phyloP scores from a whole-genome alignment of 352 stramenopile species.

The Phytophthora palmivora region DNA sequence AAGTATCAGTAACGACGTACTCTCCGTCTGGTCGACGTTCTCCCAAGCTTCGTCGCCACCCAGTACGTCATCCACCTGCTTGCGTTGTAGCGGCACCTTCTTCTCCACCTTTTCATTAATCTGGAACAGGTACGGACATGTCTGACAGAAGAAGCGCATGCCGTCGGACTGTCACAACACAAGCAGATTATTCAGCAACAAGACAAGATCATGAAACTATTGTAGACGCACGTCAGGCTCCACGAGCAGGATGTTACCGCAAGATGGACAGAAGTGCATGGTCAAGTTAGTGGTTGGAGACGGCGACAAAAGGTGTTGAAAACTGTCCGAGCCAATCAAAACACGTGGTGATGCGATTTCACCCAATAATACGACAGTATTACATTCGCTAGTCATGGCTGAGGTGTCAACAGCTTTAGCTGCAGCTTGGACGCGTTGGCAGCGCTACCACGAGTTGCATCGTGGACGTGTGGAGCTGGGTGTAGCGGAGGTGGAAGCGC shows the following conservation, averaged over 20 bases:
- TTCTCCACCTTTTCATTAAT: slow-evolving; percentile 91
- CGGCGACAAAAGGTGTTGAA: slow-evolving; percentile 2
- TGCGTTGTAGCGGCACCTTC: slow-evolving; percentile 92
- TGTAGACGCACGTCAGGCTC: slow-evolving; percentile 73
- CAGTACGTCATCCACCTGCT: slow-evolving; percentile 99
- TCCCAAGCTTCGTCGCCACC: slow-evolving; percentile 97
- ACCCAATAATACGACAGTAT: too few species aligned
- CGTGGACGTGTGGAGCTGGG: slow-evolving; percentile 1
- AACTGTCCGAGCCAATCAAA: slow-evolving; percentile 4
- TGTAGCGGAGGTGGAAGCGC: slow-evolving; percentile 36
- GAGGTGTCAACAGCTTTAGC: slow-evolving; percentile 7
- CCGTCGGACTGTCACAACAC: slow-evolving; percentile 65
- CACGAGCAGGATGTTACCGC: slow-evolving; percentile 91
- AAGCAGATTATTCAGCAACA: slow-evolving; percentile 4
- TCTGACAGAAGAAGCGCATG: slow-evolving; percentile 92
- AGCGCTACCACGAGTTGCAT: slow-evolving; percentile 20
- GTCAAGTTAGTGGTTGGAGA: slow-evolving; percentile 1
- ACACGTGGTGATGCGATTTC: not conserved
- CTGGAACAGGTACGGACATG: slow-evolving; percentile 90
- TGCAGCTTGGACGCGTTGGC: slow-evolving; percentile 36
- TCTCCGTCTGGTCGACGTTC: slow-evolving; percentile 98
- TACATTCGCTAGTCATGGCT: too few species aligned
- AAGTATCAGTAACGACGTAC: slow-evolving; percentile 43
- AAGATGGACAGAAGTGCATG: slow-evolving; percentile 93
- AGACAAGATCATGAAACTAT: not conserved